These are phyloP conservation scores for Arthrobotrys megalospora DNA, from an alignment of 2,329 filamentous ascomycete genomes.

Conservation along the genomic window DNA sequence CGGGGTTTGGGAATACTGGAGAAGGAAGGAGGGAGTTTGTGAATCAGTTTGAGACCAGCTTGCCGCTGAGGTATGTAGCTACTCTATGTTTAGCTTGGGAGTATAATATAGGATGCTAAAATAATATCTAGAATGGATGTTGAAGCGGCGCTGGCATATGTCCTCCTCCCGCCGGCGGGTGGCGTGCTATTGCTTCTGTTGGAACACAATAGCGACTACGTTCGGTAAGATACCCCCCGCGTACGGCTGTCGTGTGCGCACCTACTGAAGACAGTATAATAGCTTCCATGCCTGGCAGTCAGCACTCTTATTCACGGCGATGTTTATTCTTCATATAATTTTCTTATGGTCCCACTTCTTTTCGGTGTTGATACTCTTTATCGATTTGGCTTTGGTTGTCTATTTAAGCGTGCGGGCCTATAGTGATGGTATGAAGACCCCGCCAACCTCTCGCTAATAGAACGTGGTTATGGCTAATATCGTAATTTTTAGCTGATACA, in stretches of 20 bases:
- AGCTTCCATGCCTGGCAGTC: conserved; percentile 98
- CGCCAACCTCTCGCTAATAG: conserved; percentile 70
- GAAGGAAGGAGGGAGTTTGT: conserved; percentile 71
- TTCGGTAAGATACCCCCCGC: conserved; percentile 75
- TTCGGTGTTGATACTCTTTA: conserved; percentile 84
- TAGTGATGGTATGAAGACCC: conserved; percentile 78
- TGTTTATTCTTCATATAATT: conserved; percentile 84
- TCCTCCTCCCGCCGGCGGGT: conserved; percentile 86
- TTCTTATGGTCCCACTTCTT: conserved; percentile 88
- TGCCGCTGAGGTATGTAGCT: conserved; percentile 76
- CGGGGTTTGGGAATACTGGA: conserved; percentile 66
- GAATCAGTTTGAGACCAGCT: conserved; percentile 90
- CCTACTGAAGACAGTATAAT: conserved; percentile 20
- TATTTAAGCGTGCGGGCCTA: conserved; percentile 86
- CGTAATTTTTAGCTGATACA: conserved; percentile 72
- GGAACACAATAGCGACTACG: conserved; percentile 97
- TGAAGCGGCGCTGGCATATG: conserved; percentile 90
- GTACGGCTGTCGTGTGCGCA: conserved; percentile 10
- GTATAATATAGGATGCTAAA: not conserved
- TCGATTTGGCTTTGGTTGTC: conserved; percentile 81
- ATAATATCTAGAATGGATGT: conserved; percentile 76
- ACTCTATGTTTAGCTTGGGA: not conserved
- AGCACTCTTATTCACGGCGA: conserved; percentile 81
- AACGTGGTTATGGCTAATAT: conserved; percentile 7
- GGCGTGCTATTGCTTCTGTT: conserved; percentile 86